These are phyloP conservation scores for Pouteria glomerata DNA, from an alignment of 148 eudicot genomes.

Conservation along the genomic window DNA sequence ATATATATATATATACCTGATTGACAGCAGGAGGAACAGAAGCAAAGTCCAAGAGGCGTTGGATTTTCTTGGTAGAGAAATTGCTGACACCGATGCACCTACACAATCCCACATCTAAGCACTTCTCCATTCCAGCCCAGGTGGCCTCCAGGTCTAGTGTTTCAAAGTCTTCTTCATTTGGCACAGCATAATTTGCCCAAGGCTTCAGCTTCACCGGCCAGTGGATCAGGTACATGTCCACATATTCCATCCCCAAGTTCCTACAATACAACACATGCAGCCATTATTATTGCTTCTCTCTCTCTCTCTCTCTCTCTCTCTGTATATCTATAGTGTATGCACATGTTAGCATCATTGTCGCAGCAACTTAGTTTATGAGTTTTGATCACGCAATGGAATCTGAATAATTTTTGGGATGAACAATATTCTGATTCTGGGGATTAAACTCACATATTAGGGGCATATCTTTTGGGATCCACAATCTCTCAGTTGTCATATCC, in stretches of 20 bases:
- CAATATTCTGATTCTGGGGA: too few relatives aligned
- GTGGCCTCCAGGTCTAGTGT: slow-evolving; percentile 37
- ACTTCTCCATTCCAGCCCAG: slow-evolving; percentile 59
- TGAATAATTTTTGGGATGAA: slow-evolving; percentile 2
- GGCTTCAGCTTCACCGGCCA: slow-evolving; percentile 58
- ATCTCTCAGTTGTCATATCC: not conserved
- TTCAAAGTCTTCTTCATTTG: slow-evolving; percentile 55
- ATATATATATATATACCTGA: too few relatives aligned
- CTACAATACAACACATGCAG: slow-evolving; percentile 25
- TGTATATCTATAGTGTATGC: too few relatives aligned
- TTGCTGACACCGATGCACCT: slow-evolving; percentile 62
- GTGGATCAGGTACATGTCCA: slow-evolving; percentile 62
- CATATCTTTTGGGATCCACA: not conserved
- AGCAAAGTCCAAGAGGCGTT: slow-evolving; percentile 39
- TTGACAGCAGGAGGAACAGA: slow-evolving; percentile 49
- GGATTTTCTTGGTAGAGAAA: slow-evolving; percentile 43
- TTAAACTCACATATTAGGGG: too few relatives aligned
- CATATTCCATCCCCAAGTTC: slow-evolving; percentile 48
- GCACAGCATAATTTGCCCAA: slow-evolving; percentile 41
- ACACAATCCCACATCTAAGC: slow-evolving; percentile 53
- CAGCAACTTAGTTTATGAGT: not conserved
- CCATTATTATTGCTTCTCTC: too few relatives aligned
- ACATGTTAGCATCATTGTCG: not conserved
- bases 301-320: too few relatives aligned
- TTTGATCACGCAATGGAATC: not conserved